Conservation (phyloP, 805 yeast genomes). For the Clavispora phyllophila region DNA sequence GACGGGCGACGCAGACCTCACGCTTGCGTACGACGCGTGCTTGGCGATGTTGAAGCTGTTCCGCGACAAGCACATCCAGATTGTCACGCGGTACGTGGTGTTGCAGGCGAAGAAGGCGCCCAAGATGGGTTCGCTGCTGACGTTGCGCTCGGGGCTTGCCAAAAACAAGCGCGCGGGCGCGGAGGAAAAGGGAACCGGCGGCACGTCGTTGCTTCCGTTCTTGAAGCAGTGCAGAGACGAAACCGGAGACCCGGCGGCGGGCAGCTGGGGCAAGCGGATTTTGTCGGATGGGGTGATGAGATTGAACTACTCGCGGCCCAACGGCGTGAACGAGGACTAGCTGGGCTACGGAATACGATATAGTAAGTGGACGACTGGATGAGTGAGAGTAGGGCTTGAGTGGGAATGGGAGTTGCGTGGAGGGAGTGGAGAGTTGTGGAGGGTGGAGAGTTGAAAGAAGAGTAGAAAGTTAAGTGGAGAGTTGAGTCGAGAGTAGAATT, state of each 20-base stretch:
- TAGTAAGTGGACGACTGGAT: too few relatives aligned
- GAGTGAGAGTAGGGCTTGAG: too few relatives aligned
- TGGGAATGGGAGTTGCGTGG: too few relatives aligned
- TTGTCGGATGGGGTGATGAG: conserved; percentile 52
- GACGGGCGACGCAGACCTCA: conserved; percentile 49
- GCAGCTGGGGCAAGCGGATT: conserved; percentile 81
- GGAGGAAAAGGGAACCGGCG: conserved; percentile 84
- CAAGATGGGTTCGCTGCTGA: conserved; percentile 50
- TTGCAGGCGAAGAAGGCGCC: conserved; percentile 63
- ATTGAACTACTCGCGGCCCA: conserved; percentile 34
- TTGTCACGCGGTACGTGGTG: conserved; percentile 82
- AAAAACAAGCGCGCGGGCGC: conserved; percentile 42
- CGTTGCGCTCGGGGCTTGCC: conserved; percentile 65
- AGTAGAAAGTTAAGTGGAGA: too few relatives aligned
- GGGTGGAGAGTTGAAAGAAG: too few relatives aligned
- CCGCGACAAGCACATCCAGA: conserved; percentile 90
- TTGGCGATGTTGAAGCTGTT: conserved; percentile 82
- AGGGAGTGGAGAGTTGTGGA: too few relatives aligned
- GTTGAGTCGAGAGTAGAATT: too few relatives aligned
- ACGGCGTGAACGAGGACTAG: conserved; percentile 38
- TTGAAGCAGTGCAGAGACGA: conserved; percentile 94
- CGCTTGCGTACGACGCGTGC: conserved; percentile 79
- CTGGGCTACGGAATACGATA: too few relatives aligned
- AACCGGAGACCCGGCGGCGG: conserved; percentile 91
- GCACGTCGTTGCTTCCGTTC: conserved; percentile 86